A percentile compares a stretch with the other conserved stretches of the same genome.
These are phyloP conservation scores for Leccinum obscurum DNA, from an alignment of 768 basidiomycete genomes.

Conservation along the genomic window DNA sequence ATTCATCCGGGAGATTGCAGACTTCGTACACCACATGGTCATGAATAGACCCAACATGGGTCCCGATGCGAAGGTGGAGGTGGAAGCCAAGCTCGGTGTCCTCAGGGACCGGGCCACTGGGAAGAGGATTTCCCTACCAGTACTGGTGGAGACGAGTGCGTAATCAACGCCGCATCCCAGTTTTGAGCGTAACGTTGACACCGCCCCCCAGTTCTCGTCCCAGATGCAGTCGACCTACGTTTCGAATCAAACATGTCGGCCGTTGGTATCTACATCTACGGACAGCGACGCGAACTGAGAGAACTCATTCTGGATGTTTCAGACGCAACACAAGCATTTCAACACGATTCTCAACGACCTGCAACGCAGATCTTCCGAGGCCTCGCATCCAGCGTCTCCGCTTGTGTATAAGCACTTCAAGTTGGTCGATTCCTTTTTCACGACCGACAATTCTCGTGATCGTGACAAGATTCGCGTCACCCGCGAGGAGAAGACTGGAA, in stretches of 20 bases:
- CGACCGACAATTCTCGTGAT: slow-evolving; percentile 38
- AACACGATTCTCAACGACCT: slow-evolving; percentile 87
- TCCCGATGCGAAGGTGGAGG: slow-evolving; percentile 59
- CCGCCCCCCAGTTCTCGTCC: slow-evolving; percentile 58
- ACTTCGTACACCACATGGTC: slow-evolving; percentile 81
- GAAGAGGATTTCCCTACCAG: slow-evolving; percentile 64
- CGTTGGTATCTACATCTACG: slow-evolving; percentile 46
- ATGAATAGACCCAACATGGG: slow-evolving; percentile 54
- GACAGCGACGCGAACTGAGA: slow-evolving; percentile 5
- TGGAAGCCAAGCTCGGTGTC: slow-evolving; percentile 88
- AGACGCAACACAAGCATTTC: slow-evolving; percentile 87
- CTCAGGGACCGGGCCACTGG: slow-evolving; percentile 58
- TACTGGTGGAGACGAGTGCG: slow-evolving; percentile 84
- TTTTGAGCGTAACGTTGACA: slow-evolving; percentile 6
- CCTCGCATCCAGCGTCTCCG: slow-evolving; percentile 53
- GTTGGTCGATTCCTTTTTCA: slow-evolving; percentile 79
- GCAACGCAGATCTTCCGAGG: slow-evolving; percentile 53
- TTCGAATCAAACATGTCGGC: slow-evolving; percentile 94
- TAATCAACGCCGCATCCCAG: slow-evolving; percentile 16
- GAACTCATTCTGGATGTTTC: slow-evolving; percentile 18
- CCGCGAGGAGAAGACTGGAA: slow-evolving; percentile 69
- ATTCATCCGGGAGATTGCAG: slow-evolving; percentile 88
- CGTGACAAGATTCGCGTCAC: slow-evolving; percentile 79
- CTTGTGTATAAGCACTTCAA: slow-evolving; percentile 76
- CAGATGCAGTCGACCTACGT: slow-evolving; percentile 59